Conservation (phyloP, 208 protist species). For the Plasmodiophora brassicae region DNA sequence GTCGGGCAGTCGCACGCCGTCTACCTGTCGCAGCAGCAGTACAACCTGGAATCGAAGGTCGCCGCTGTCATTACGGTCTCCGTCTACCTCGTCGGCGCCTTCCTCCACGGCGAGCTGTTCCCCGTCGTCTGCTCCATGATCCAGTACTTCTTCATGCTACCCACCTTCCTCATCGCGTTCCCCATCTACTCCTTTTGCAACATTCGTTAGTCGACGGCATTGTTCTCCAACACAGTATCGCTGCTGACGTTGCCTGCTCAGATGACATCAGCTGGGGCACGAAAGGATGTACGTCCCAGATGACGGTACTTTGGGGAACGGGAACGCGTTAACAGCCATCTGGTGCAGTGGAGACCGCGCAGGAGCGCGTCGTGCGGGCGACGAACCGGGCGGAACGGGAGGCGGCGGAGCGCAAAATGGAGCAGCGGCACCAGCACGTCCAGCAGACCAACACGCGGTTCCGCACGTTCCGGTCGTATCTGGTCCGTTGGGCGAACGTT, state of each 20-base stretch:
- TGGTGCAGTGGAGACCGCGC: background rate
- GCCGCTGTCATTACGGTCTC: background rate
- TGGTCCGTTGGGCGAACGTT: background rate
- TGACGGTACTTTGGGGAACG: background rate
- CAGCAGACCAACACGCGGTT: background rate
- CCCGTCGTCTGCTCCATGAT: background rate
- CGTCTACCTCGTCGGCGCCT: background rate
- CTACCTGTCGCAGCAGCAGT: no score
- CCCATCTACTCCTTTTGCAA: slow-evolving; percentile 24
- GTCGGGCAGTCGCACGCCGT: no score
- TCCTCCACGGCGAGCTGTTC: background rate
- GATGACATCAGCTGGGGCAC: slow-evolving; percentile 21
- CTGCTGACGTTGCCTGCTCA: background rate
- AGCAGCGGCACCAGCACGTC: background rate
- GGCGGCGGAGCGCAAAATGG: background rate
- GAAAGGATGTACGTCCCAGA: slow-evolving; percentile 18
- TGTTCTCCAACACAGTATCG: background rate
- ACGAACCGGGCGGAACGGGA: background rate
- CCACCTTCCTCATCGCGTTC: slow-evolving; percentile 1
- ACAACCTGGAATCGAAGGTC: background rate
- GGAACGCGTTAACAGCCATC: background rate
- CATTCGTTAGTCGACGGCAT: background rate
- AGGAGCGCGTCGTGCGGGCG: background rate
- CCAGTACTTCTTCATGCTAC: slow-evolving; percentile 20
- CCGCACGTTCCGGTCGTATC: background rate